phyloP scores from a whole-genome alignment of 305 asterid species.

The Fraxinus floribunda region DNA sequence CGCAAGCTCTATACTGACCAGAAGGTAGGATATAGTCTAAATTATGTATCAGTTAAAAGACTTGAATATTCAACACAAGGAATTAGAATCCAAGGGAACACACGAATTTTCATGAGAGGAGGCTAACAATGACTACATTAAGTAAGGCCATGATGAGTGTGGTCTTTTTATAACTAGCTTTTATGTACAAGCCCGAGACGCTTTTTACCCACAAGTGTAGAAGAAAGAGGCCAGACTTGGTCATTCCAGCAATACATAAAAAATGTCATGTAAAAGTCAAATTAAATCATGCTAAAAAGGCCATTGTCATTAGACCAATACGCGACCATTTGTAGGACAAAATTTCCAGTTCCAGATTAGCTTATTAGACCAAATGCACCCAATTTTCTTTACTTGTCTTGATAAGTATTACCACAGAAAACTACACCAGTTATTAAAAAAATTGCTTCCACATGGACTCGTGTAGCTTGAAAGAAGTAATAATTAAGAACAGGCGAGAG shows the following conservation, averaged over 20 bases:
- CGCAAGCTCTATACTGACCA: background rate
- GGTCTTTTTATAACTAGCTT: background rate
- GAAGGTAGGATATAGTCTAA: background rate
- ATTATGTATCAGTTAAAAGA: background rate
- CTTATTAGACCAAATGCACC: background rate
- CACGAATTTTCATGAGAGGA: background rate
- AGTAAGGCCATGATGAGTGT: background rate
- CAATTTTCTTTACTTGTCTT: background rate
- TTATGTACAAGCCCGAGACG: background rate
- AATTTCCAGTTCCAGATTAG: background rate
- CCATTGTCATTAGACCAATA: background rate
- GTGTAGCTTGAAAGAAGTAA: background rate
- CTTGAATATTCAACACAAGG: background rate
- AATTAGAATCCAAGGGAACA: background rate
- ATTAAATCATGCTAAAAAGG: background rate
- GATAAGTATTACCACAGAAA: background rate
- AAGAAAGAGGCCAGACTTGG: background rate
- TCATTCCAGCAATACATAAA: background rate
- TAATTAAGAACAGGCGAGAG: background rate
- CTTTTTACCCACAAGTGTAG: background rate
- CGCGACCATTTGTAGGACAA: background rate
- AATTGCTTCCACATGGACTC: background rate
- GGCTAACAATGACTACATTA: background rate
- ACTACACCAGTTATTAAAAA: background rate
- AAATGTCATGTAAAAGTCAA: background rate